These are phyloP conservation scores for Phytophthora europaea DNA, from an alignment of 352 stramenopile genomes.

Conservation along the genomic window DNA sequence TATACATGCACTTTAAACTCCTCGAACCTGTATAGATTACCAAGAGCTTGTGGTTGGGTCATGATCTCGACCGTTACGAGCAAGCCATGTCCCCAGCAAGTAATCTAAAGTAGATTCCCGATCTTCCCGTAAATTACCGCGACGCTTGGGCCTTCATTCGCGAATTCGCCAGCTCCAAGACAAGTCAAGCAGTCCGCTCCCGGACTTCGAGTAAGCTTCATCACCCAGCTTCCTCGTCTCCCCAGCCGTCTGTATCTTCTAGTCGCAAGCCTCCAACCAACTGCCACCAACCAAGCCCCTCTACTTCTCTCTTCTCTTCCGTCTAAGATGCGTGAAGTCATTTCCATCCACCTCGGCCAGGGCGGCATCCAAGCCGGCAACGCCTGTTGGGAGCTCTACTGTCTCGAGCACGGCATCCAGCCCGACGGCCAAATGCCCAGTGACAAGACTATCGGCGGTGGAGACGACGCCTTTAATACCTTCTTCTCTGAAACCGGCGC, in stretches of 20 bases:
- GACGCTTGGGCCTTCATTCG: constrained; percentile 19
- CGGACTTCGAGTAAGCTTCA: constrained; percentile 66
- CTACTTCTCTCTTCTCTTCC: constrained; percentile 24
- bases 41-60: too few relatives aligned
- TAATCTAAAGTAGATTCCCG: constrained; percentile 7
- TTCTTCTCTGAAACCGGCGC: constrained; percentile 95
- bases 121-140: constrained; percentile 19
- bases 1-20: too few relatives aligned
- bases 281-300: not conserved
- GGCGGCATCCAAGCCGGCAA: constrained; percentile 90
- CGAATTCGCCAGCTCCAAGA: constrained; percentile 20
- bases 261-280: not conserved
- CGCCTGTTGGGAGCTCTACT: constrained; percentile 96
- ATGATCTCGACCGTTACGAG: not conserved
- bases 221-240: constrained; percentile 75
- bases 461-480: constrained; percentile 95
- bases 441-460: constrained; percentile 56
- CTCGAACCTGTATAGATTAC: too few relatives aligned
- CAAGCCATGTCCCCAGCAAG: constrained; percentile 3
- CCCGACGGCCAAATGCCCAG: constrained; percentile 90
- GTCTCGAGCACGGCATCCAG: constrained; percentile 94
- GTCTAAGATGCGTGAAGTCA: constrained; percentile 6
- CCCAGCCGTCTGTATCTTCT: constrained; percentile 8
- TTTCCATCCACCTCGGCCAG: constrained; percentile 95
- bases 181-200: constrained; percentile 17